Evolutionary conservation across 1,139 yeast species (phyloP).

Genomic region (Magnusiomyces fungicola): DNA sequence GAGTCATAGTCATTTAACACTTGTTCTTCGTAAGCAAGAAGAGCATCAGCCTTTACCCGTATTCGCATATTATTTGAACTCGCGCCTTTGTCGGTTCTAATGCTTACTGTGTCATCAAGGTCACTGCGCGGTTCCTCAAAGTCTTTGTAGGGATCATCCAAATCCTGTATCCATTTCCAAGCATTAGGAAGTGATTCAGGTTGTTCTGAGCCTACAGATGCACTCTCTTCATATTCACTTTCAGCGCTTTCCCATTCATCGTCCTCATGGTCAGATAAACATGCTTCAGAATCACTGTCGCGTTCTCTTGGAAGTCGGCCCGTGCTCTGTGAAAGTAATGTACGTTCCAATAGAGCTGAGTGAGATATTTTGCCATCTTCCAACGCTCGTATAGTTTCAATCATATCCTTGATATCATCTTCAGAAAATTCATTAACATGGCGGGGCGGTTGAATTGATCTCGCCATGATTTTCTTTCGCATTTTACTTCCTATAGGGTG

Average conservation of each 20-base stretch:
- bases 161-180: no score
- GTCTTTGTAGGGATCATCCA: no score
- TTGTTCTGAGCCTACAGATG: background rate
- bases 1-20: background rate
- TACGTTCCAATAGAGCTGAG: background rate
- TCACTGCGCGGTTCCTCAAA: no score
- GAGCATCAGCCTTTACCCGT: background rate
- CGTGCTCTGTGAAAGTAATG: background rate
- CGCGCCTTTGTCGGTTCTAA: no score
- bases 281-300: conserved; percentile 1
- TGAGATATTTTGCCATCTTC: background rate
- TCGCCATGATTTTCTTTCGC: conserved; percentile 1
- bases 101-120: no score
- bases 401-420: conserved; percentile 4
- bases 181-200: no score
- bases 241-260: background rate
- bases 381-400: background rate
- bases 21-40: conserved; percentile 1
- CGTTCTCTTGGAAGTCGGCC: background rate
- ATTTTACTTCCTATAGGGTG: background rate
- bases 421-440: conserved; percentile 1
- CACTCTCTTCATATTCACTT: background rate
- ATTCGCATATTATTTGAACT: background rate
- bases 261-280: background rate
- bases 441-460: conserved; percentile 1